These are phyloP conservation scores for Nematodospora anomalae DNA, from an alignment of 1,139 yeast genomes.

Conservation along the genomic window DNA sequence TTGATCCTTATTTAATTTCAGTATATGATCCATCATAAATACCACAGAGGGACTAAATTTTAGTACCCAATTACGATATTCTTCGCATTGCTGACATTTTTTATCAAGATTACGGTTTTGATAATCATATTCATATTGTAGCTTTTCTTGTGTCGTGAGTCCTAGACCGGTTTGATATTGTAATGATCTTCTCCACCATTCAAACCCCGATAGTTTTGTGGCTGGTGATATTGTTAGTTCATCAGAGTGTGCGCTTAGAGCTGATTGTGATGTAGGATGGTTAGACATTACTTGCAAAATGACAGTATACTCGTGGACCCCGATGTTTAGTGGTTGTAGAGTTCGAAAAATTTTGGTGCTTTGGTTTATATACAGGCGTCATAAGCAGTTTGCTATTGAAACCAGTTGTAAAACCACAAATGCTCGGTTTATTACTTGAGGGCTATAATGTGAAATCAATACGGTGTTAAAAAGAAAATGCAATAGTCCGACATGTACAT, in stretches of 20 bases:
- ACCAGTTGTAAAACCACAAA: not conserved
- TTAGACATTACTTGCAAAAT: too few relatives aligned
- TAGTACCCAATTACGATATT: slow-evolving; percentile 76
- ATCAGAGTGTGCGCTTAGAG: slow-evolving; percentile 3
- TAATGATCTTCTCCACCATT: slow-evolving; percentile 80
- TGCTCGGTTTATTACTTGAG: too few relatives aligned
- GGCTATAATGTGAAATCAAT: too few relatives aligned
- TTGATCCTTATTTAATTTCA: slow-evolving; percentile 60
- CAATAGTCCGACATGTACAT: too few relatives aligned
- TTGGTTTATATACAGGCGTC: not conserved
- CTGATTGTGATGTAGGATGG: slow-evolving; percentile 4
- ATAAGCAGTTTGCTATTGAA: not conserved
- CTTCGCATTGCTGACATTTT: slow-evolving; percentile 65
- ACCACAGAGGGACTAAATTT: slow-evolving; percentile 80
- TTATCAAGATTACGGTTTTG: slow-evolving; percentile 48
- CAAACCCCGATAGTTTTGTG: slow-evolving; percentile 51
- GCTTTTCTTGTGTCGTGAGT: slow-evolving; percentile 50
- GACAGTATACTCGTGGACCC: too few relatives aligned
- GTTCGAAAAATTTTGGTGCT: not conserved
- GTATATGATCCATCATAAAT: slow-evolving; percentile 84
- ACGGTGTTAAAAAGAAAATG: too few relatives aligned
- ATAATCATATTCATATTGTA: slow-evolving; percentile 60
- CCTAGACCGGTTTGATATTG: slow-evolving; percentile 76
- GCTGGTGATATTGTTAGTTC: slow-evolving; percentile 21
- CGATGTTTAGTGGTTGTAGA: not conserved